phyloP scores from a whole-genome alignment of 306 rosid genomes.

The Gastrolobium bilobum region DNA sequence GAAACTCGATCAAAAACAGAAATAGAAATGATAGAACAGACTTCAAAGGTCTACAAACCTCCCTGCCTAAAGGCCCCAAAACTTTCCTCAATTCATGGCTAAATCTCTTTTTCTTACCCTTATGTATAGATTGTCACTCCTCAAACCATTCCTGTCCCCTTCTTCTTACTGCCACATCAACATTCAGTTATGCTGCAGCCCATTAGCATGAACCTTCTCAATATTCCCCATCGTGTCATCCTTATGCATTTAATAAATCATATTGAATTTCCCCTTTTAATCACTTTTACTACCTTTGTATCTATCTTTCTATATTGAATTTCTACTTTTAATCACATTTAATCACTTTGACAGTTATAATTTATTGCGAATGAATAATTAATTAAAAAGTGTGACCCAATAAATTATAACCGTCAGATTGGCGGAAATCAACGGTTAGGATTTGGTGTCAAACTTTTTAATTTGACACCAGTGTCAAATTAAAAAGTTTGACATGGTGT shows the following conservation, averaged over 20 bases:
- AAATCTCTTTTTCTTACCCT: background rate
- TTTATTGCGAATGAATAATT: too few species aligned
- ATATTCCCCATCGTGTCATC: background rate
- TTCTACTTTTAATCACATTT: too few species aligned
- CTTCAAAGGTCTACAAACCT: conserved; percentile 3
- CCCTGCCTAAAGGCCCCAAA: background rate
- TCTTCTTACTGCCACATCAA: background rate
- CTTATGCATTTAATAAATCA: background rate
- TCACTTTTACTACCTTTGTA: background rate
- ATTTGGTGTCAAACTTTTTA: too few species aligned
- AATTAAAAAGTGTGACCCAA: too few species aligned
- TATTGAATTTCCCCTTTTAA: background rate
- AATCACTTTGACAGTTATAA: too few species aligned
- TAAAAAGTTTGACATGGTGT: too few species aligned
- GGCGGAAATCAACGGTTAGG: too few species aligned
- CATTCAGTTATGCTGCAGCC: conserved; percentile 1
- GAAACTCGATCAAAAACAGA: background rate
- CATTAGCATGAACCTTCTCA: conserved; percentile 21
- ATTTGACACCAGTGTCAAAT: too few species aligned
- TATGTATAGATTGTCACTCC: background rate
- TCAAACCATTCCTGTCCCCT: background rate
- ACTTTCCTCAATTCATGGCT: background rate
- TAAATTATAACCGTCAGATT: too few species aligned
- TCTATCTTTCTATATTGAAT: too few species aligned
- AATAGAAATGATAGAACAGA: background rate